These are phyloP conservation scores for Elaeis oleifera DNA, from an alignment of 202 grass and related monocot genomes.

Conservation along the genomic window DNA sequence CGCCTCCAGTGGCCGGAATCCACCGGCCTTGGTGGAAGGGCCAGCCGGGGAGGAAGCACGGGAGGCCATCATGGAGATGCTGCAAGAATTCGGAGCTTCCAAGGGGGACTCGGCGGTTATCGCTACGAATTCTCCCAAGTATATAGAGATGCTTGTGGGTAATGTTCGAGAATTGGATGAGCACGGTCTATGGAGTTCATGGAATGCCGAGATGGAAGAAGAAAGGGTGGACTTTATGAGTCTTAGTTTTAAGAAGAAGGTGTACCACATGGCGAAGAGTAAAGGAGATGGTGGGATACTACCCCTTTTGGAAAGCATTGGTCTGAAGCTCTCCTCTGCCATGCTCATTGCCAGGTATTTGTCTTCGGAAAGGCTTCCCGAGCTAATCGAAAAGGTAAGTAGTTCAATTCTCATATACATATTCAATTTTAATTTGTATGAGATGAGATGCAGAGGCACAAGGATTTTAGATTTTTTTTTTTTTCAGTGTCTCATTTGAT, in stretches of 20 bases:
- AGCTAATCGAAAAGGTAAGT: constrained; percentile 60
- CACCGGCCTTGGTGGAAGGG: neutral
- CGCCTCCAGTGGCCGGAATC: neutral
- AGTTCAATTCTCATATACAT: neutral
- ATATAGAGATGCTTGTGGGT: constrained; percentile 56
- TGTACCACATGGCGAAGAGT: constrained; percentile 80
- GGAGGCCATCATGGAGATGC: constrained; percentile 38
- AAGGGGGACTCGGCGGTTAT: constrained; percentile 34
- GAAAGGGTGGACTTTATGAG: constrained; percentile 27
- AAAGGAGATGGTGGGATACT: constrained; percentile 51
- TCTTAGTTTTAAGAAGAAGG: constrained; percentile 64
- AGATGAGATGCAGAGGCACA: neutral
- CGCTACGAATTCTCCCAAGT: constrained; percentile 39
- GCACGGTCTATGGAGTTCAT: constrained; percentile 64
- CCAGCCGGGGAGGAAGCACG: constrained; percentile 21
- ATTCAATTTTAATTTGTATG: neutral
- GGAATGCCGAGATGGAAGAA: constrained; percentile 31
- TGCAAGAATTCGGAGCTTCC: constrained; percentile 49
- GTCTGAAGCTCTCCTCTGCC: constrained; percentile 65
- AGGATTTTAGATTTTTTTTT: no score
- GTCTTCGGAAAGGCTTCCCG: constrained; percentile 36
- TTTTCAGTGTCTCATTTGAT: no score
- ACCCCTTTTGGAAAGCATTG: constrained; percentile 67
- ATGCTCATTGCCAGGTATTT: constrained; percentile 65
- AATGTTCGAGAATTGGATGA: constrained; percentile 67